These are phyloP conservation scores for Xylariaceae sp. DNA, from an alignment of 2,329 filamentous ascomycete genomes.

Conservation along the genomic window DNA sequence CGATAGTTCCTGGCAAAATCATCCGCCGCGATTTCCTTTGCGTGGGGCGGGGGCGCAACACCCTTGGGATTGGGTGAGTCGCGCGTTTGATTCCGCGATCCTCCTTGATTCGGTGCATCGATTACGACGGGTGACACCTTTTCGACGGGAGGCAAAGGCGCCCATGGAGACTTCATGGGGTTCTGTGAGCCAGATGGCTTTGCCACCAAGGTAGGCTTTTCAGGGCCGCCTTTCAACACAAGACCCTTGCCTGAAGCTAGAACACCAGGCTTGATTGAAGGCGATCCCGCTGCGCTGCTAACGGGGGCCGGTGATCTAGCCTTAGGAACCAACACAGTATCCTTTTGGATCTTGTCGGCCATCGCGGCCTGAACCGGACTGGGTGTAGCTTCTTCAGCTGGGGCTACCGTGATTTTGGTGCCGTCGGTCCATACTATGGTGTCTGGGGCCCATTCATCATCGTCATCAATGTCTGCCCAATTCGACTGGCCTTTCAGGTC, in stretches of 20 bases:
- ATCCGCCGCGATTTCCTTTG: conserved; percentile 87
- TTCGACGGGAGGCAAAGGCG: conserved; percentile 76
- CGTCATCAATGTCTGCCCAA: conserved; percentile 87
- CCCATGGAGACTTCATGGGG: conserved; percentile 88
- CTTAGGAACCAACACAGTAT: conserved; percentile 34
- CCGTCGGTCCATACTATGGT: conserved; percentile 85
- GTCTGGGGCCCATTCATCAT: conserved; percentile 82
- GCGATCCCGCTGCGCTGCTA: conserved; percentile 32
- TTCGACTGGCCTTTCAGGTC: conserved; percentile 70
- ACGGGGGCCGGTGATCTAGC: conserved; percentile 41
- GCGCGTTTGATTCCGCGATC: conserved; percentile 44
- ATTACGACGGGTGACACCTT: conserved; percentile 65
- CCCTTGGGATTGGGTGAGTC: conserved; percentile 54
- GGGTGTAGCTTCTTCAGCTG: conserved; percentile 47
- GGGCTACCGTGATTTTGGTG: conserved; percentile 71
- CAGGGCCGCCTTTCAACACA: conserved; percentile 60
- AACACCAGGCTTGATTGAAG: conserved; percentile 41
- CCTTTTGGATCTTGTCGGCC: conserved; percentile 41
- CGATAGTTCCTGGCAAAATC: conserved; percentile 86
- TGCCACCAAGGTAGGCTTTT: conserved; percentile 67
- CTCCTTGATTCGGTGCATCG: conserved; percentile 42
- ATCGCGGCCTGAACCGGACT: conserved; percentile 25
- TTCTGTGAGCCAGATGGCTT: conserved; percentile 63
- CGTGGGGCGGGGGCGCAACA: conserved; percentile 44
- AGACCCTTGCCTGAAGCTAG: conserved; percentile 55